Conservation (phyloP, 2,329 filamentous ascomycete genomes). For the Fusarium sp. region DNA sequence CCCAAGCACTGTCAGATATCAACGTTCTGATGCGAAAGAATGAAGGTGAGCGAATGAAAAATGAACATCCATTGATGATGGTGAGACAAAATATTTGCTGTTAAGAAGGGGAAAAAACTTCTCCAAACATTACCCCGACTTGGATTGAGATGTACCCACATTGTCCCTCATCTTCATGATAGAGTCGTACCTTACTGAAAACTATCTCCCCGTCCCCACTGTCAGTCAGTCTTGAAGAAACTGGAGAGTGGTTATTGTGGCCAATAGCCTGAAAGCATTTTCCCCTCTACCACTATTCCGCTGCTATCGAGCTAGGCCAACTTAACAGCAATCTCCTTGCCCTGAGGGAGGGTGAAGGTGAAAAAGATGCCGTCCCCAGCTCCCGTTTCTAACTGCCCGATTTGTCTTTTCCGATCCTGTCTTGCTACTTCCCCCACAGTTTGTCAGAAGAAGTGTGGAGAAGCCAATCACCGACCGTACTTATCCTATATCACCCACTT, state of each 20-base stretch:
- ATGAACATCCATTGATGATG: background rate
- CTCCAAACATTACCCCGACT: slow-evolving; percentile 38
- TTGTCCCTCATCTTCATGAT: slow-evolving; percentile 27
- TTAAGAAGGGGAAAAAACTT: slow-evolving; percentile 7
- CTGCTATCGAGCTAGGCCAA: slow-evolving; percentile 2
- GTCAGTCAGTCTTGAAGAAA: slow-evolving; percentile 6
- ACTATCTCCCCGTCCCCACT: slow-evolving; percentile 17
- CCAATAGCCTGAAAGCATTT: background rate
- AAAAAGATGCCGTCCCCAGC: slow-evolving; percentile 31
- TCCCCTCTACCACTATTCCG: background rate
- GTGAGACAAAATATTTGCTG: background rate
- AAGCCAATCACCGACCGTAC: slow-evolving; percentile 41
- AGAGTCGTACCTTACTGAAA: background rate
- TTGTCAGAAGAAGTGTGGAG: slow-evolving; percentile 46
- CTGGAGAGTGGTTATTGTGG: background rate
- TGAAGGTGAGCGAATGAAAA: background rate
- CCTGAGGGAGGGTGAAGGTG: background rate
- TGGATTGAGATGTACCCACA: slow-evolving; percentile 24
- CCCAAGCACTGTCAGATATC: slow-evolving; percentile 23
- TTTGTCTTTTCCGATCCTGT: slow-evolving; percentile 37
- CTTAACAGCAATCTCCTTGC: slow-evolving; percentile 5
- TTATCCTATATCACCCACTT: slow-evolving; percentile 10
- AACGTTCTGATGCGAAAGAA: background rate
- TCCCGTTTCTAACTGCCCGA: slow-evolving; percentile 33
- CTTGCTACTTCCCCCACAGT: slow-evolving; percentile 39